phyloP scores from a whole-genome alignment of 2,329 filamentous ascomycete genomes.

The Diaporthe sp. region DNA sequence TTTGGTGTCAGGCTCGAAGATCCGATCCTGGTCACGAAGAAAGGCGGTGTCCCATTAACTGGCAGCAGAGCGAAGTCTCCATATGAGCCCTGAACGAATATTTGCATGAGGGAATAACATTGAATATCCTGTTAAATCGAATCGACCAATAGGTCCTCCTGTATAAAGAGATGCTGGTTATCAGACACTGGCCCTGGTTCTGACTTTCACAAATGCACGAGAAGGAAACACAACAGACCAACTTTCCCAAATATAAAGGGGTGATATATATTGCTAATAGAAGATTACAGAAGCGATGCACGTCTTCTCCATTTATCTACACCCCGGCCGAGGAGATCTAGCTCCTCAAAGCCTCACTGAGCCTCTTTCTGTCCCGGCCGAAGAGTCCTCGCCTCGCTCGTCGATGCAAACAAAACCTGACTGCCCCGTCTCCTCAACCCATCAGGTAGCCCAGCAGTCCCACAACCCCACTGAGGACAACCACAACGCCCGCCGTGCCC shows the following conservation, averaged over 20 bases:
- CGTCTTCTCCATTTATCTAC: not conserved
- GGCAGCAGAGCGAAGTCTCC: conserved; percentile 47
- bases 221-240: not conserved
- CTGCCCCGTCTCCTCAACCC: not conserved
- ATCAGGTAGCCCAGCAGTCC: conserved; percentile 20
- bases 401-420: not conserved
- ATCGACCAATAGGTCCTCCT: not conserved
- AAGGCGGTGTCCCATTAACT: conserved; percentile 45
- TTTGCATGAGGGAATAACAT: not conserved
- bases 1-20: conserved; percentile 48
- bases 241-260: not conserved
- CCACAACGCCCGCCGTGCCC: conserved; percentile 12
- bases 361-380: not conserved
- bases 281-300: conserved; percentile 16
- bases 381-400: not conserved
- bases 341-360: conserved; percentile 21
- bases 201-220: not conserved
- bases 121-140: not conserved
- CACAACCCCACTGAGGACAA: conserved; percentile 9
- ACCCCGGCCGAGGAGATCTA: conserved; percentile 16
- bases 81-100: conserved; percentile 43
- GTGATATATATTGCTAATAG: conserved; percentile 1
- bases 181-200: not conserved
- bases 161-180: not conserved
- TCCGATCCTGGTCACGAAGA: conserved; percentile 46